Evolutionary conservation across 768 basidiomycete genomes (phyloP).

Genomic region (Serendipita sp.): DNA sequence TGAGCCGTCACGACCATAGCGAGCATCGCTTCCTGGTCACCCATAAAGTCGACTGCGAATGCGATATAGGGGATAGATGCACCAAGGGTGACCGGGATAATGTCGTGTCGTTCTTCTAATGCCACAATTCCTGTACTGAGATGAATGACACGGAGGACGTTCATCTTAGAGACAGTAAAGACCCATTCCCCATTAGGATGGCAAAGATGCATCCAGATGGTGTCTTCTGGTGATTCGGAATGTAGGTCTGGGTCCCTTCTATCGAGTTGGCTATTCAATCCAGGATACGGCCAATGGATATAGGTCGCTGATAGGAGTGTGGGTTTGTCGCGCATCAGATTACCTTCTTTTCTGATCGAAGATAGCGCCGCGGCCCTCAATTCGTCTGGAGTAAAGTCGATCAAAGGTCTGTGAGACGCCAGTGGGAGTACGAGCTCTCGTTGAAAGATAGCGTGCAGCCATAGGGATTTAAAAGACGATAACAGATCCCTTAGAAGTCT

Average conservation of each 20-base stretch:
- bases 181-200: neutral
- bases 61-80: neutral
- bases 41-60: neutral
- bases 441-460: neutral
- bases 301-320: neutral
- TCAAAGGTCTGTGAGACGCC: neutral
- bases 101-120: neutral
- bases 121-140: neutral
- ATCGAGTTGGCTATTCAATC: neutral
- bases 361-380: neutral
- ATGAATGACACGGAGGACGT: neutral
- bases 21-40: neutral
- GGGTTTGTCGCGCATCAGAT: neutral
- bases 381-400: neutral
- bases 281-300: neutral
- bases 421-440: neutral
- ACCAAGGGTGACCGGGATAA: neutral
- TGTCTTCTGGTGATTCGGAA: neutral
- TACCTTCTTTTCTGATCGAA: neutral
- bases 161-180: neutral
- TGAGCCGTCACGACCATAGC: neutral
- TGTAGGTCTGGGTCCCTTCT: neutral
- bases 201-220: neutral
- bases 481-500: neutral
- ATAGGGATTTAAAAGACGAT: neutral